Percentiles rank a stretch among this genome's conserved stretches.
Conservation (phyloP, 2,329 filamentous ascomycete genomes). For the Boeremia exigua region DNA sequence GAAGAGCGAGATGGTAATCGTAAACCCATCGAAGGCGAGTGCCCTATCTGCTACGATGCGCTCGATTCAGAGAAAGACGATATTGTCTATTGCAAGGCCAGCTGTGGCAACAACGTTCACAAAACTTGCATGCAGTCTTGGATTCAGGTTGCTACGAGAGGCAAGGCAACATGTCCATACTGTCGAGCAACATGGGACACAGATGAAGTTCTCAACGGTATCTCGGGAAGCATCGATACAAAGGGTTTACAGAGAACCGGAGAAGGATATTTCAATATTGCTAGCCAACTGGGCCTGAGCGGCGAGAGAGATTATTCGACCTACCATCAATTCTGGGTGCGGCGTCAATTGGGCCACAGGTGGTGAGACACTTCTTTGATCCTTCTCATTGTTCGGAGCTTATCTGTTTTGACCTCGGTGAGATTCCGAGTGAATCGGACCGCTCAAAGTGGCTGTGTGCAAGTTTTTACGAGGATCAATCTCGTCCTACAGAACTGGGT, state of each 20-base stretch:
- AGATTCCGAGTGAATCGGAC: not conserved
- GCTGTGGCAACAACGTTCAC: slow-evolving; percentile 70
- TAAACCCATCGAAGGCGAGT: slow-evolving; percentile 67
- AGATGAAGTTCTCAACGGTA: slow-evolving; percentile 47
- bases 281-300: slow-evolving; percentile 65
- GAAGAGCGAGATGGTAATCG: slow-evolving; percentile 55
- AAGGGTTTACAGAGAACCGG: slow-evolving; percentile 50
- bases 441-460: too few relatives aligned
- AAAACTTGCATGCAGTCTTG: slow-evolving; percentile 63
- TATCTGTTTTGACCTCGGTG: not conserved
- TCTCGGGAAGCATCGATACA: slow-evolving; percentile 53
- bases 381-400: not conserved
- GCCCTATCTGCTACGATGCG: slow-evolving; percentile 62
- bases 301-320: slow-evolving; percentile 48
- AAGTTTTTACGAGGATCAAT: too few relatives aligned
- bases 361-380: not conserved
- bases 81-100: slow-evolving; percentile 62
- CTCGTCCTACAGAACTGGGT: too few relatives aligned
- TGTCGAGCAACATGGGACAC: slow-evolving; percentile 64
- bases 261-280: slow-evolving; percentile 69
- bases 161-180: slow-evolving; percentile 64
- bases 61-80: slow-evolving; percentile 44
- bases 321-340: slow-evolving; percentile 37
- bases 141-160: slow-evolving; percentile 40
- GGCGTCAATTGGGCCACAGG: slow-evolving; percentile 16